Evolutionary conservation across 805 yeast species (phyloP).

Genomic region (Schwanniomyces polymorphus): DNA sequence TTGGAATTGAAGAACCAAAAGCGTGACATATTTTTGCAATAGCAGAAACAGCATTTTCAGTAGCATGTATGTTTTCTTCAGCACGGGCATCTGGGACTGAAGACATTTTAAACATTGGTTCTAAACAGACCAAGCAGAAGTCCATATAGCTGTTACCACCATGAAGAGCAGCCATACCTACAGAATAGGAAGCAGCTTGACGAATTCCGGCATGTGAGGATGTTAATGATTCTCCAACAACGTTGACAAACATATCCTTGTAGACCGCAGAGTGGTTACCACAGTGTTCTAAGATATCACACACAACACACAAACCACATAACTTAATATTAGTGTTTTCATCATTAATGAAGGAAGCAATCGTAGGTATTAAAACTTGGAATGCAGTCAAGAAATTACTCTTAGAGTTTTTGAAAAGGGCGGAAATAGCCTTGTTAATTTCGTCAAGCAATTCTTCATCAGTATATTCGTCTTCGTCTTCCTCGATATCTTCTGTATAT

Average conservation of each 20-base stretch:
- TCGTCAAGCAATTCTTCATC: slow-evolving; percentile 92
- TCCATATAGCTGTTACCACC: slow-evolving; percentile 66
- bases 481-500: slow-evolving; percentile 82
- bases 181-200: slow-evolving; percentile 81
- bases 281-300: slow-evolving; percentile 78
- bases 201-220: slow-evolving; percentile 71
- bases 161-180: slow-evolving; percentile 83
- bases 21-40: slow-evolving; percentile 80
- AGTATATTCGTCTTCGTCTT: slow-evolving; percentile 79
- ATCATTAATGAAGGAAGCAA: slow-evolving; percentile 62
- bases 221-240: slow-evolving; percentile 65
- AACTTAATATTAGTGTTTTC: slow-evolving; percentile 67
- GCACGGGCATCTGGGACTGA: slow-evolving; percentile 77
- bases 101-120: slow-evolving; percentile 70
- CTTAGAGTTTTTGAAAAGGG: slow-evolving; percentile 65
- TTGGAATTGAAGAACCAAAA: slow-evolving; percentile 59
- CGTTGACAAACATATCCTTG: slow-evolving; percentile 62
- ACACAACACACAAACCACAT: slow-evolving; percentile 77
- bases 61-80: slow-evolving; percentile 83
- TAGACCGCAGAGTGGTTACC: slow-evolving; percentile 68
- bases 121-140: slow-evolving; percentile 68
- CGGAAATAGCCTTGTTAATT: slow-evolving; percentile 70
- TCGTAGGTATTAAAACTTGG: slow-evolving; percentile 61
- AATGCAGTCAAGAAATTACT: slow-evolving; percentile 62
- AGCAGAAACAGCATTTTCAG: slow-evolving; percentile 81